Evolutionary conservation across 148 eudicot genomes (phyloP), one percentile per base, ranked within the genome.

Genomic region (Diospyros kaki): DNA sequence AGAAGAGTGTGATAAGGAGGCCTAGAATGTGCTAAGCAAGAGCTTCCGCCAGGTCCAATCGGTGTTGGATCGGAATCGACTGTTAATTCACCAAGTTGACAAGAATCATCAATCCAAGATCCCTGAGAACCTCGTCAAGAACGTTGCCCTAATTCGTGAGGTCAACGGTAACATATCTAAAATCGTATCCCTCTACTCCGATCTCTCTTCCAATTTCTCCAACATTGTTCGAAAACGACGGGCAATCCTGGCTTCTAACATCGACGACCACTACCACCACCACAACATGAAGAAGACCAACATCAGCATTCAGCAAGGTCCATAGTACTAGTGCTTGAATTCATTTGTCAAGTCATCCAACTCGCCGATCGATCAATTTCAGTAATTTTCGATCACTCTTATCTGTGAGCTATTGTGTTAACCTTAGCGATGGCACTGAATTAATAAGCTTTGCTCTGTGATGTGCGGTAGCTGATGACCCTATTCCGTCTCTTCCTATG

Each of bases 31-130:
- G 45, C 80, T 89, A 72, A 66, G 77, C 64, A 58, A 75, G 14
- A 84, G 73, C 51, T 87, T 89, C 73, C 84, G 77, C 15, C 78
- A 83, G 58, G 93, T 89, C 11, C 91, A 89, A 58, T 78, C 85
- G 42, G 79, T 89, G 60, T 71, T 89, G 46, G 91, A 89, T 70
- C 89, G 82, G 71, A 89, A 89, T 76, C 81, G 87, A 0, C 62
- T 76, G 6, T 78, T 89, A 83, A 89, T 87, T 50, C 83, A 81
- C 74, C 93, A 86, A 8, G 93, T 87, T 64, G 85, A 89, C 75
- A 91, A 89, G 78, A 89, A 89, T 17, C 93, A 89, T 67, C 89
- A 77, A 72, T 89, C 91, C 55, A 87, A 83, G 77, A 72, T 77
- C 44, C 89, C 85, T 28, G 89, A 86, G 2, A 89, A 89, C 58